These are phyloP conservation scores for Blastocrithidia nonstop DNA, from an alignment of 208 protist genomes.

Conservation along the genomic window DNA sequence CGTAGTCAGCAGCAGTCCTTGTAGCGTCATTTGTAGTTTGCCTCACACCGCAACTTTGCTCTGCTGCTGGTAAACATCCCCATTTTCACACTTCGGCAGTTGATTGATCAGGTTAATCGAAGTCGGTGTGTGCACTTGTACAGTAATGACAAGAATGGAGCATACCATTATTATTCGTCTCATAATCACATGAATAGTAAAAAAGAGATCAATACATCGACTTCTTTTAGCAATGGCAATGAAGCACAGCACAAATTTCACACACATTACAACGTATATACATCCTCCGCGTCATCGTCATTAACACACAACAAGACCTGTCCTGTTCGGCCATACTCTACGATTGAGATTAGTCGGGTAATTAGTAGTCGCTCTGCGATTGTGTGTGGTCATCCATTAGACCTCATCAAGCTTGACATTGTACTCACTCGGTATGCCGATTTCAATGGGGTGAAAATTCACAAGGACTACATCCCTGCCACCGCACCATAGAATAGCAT, in stretches of 20 bases:
- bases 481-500: slow-evolving; percentile 38
- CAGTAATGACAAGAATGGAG: background rate
- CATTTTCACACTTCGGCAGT: slow-evolving; percentile 25
- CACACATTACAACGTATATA: background rate
- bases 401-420: slow-evolving; percentile 40
- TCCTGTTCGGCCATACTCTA: slow-evolving; percentile 19
- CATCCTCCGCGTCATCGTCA: background rate
- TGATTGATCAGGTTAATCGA: slow-evolving; percentile 43
- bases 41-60: slow-evolving; percentile 18
- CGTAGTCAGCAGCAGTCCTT: slow-evolving; percentile 14
- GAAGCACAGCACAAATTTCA: background rate
- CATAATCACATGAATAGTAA: too few species aligned
- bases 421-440: slow-evolving; percentile 40
- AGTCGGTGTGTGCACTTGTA: slow-evolving; percentile 10
- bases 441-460: slow-evolving; percentile 43
- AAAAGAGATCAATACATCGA: too few species aligned
- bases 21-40: slow-evolving; percentile 10
- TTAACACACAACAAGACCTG: background rate
- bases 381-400: slow-evolving; percentile 59
- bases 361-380: slow-evolving; percentile 48
- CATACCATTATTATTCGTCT: too few species aligned
- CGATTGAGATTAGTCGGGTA: slow-evolving; percentile 48
- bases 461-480: slow-evolving; percentile 50
- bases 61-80: slow-evolving; percentile 65
- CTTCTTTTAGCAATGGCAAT: background rate